A percentile compares a stretch with the other conserved stretches of the same genome.
These are phyloP conservation scores for Umbelopsis sp. DNA, from an alignment of 192 early-diverging fungal species.

Conservation along the genomic window DNA sequence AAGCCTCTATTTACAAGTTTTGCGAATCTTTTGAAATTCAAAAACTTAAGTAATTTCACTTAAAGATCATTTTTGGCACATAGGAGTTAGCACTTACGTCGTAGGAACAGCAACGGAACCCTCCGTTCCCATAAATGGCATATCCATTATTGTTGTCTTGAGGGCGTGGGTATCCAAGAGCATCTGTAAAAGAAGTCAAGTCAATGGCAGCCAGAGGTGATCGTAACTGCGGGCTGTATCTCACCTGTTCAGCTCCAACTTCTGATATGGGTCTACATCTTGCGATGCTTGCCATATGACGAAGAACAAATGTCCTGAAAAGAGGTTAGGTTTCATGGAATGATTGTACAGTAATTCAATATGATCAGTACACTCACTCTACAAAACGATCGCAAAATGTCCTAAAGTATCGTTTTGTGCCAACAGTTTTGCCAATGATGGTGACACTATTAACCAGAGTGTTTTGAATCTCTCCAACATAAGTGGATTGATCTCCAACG, in stretches of 20 bases:
- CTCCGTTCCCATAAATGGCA: conserved; percentile 69
- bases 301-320: conserved; percentile 68
- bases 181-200: conserved; percentile 48
- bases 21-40: conserved; percentile 58
- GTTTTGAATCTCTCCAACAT: conserved; percentile 71
- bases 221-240: not conserved
- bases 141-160: conserved; percentile 77
- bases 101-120: conserved; percentile 54
- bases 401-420: conserved; percentile 76
- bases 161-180: conserved; percentile 93
- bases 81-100: conserved; percentile 47
- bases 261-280: conserved; percentile 85
- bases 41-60: conserved; percentile 5
- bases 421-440: conserved; percentile 63
- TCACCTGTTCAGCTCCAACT: conserved; percentile 92
- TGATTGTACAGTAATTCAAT: not conserved
- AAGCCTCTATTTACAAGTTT: conserved; percentile 86
- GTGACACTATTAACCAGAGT: conserved; percentile 59
- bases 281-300: conserved; percentile 71
- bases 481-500: conserved; percentile 94
- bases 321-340: not conserved
- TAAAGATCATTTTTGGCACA: not conserved
- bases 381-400: conserved; percentile 93
- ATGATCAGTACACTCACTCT: conserved; percentile 57
- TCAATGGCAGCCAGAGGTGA: not conserved